Conservation (phyloP, 805 yeast genomes). For the Wickerhamomyces bisporus region DNA sequence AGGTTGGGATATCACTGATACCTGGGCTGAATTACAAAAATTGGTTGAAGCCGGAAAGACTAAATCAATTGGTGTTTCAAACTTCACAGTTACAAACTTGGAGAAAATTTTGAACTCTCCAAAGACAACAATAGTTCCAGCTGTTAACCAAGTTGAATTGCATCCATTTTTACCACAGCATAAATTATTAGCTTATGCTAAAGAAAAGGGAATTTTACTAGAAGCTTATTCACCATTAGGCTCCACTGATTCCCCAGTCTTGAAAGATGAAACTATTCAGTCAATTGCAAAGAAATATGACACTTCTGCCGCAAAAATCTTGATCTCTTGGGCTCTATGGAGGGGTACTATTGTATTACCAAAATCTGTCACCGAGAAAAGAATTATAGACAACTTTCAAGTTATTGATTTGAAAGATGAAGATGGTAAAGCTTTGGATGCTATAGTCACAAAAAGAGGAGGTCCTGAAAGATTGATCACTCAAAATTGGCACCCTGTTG, state of each 20-base stretch:
- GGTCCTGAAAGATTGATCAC: slow-evolving; percentile 23
- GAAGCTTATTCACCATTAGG: slow-evolving; percentile 2
- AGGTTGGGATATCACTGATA: slow-evolving; percentile 43
- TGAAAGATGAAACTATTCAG: slow-evolving; percentile 31
- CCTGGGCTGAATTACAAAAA: slow-evolving; percentile 6
- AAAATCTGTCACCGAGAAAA: slow-evolving; percentile 37
- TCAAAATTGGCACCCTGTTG: slow-evolving; percentile 26
- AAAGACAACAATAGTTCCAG: slow-evolving; percentile 1
- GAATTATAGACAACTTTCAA: slow-evolving; percentile 33
- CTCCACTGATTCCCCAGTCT: slow-evolving; percentile 1
- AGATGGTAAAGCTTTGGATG: slow-evolving; percentile 25
- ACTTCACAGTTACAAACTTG: slow-evolving; percentile 1
- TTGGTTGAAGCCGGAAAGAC: neutral
- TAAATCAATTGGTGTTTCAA: slow-evolving; percentile 1
- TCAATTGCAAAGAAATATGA: slow-evolving; percentile 39
- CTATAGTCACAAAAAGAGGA: slow-evolving; percentile 21
- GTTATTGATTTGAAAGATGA: slow-evolving; percentile 27
- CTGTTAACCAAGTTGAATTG: slow-evolving; percentile 2
- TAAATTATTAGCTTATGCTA: neutral
- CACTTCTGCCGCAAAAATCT: slow-evolving; percentile 40
- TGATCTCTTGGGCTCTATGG: slow-evolving; percentile 52
- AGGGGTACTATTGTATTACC: slow-evolving; percentile 50
- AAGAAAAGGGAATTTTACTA: neutral
- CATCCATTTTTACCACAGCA: slow-evolving; percentile 1
- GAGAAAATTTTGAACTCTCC: neutral